phyloP scores from a whole-genome alignment of 2,329 filamentous ascomycete genomes.

The Aspergillus piperis region DNA sequence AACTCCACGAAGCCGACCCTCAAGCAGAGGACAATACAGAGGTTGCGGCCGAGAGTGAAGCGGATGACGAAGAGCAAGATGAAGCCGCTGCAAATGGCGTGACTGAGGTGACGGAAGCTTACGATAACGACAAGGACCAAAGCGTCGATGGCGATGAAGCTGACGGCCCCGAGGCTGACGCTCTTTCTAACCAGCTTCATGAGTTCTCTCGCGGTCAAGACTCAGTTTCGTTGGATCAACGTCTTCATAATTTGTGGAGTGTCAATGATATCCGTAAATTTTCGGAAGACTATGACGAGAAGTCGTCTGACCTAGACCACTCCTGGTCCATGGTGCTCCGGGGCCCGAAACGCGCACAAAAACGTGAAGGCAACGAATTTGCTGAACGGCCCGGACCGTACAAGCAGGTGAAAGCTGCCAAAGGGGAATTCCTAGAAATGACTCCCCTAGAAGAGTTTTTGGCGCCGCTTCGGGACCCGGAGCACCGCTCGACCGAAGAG shows the following conservation, averaged over 20 bases:
- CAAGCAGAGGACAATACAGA: conserved; percentile 18
- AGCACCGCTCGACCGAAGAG: conserved; percentile 51
- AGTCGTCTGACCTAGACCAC: conserved; percentile 29
- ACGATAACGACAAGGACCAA: conserved; percentile 20
- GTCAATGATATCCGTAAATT: conserved; percentile 39
- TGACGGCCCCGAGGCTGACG: conserved; percentile 25
- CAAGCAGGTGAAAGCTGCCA: conserved; percentile 29
- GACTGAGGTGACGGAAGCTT: conserved; percentile 13
- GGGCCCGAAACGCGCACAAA: conserved; percentile 32
- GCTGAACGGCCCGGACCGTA: conserved; percentile 37
- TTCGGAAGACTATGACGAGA: conserved; percentile 36
- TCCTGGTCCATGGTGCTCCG: conserved; percentile 38
- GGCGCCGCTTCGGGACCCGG: conserved; percentile 39
- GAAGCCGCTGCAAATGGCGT: conserved; percentile 22
- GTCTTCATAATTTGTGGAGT: conserved; percentile 39
- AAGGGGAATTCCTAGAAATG: conserved; percentile 42
- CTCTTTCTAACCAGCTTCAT: conserved; percentile 25
- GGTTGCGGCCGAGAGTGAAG: conserved; percentile 13
- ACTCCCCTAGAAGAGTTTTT: conserved; percentile 39
- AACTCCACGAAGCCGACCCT: conserved; percentile 22
- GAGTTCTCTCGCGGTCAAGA: conserved; percentile 26
- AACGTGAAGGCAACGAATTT: conserved; percentile 29
- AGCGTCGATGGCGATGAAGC: conserved; percentile 20
- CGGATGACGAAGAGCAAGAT: conserved; percentile 15
- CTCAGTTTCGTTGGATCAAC: conserved; percentile 30